phyloP scores from a whole-genome alignment of 2,329 filamentous ascomycete genomes.

The Lasiodiplodia gonubiensis region DNA sequence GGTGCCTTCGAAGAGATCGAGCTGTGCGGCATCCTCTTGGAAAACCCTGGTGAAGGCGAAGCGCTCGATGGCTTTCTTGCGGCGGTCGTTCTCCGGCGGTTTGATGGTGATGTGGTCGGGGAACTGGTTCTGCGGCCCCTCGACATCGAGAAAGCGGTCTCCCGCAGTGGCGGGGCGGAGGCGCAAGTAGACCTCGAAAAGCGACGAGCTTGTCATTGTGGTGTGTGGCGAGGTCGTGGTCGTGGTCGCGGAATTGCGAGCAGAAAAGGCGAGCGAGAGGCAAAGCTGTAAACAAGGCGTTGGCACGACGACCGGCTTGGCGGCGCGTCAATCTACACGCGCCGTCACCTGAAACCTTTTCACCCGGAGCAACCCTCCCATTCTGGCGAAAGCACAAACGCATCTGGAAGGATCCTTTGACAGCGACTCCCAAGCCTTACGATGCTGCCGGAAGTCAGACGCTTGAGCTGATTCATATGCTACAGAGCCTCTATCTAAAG shows the following conservation, averaged over 20 bases:
- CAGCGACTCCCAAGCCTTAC: neutral
- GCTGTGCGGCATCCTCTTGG: slow-evolving; percentile 80
- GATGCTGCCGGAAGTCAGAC: no score
- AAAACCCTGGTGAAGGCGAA: slow-evolving; percentile 96
- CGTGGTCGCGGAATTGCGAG: neutral
- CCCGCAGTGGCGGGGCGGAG: slow-evolving; percentile 60
- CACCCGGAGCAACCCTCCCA: neutral
- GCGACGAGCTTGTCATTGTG: slow-evolving; percentile 54
- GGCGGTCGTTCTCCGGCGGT: slow-evolving; percentile 76
- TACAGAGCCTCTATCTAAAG: no score
- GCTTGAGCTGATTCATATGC: no score
- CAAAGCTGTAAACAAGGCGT: neutral
- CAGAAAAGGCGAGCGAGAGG: neutral
- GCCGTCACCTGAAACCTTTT: neutral
- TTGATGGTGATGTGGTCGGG: slow-evolving; percentile 60
- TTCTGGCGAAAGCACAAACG: neutral
- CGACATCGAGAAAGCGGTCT: slow-evolving; percentile 81
- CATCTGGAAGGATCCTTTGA: neutral
- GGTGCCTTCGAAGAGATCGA: slow-evolving; percentile 84
- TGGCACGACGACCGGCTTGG: slow-evolving; percentile 13
- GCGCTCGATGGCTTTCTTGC: slow-evolving; percentile 86
- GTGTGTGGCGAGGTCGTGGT: slow-evolving; percentile 28
- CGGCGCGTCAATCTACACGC: neutral
- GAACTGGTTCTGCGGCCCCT: slow-evolving; percentile 52
- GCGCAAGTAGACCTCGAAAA: slow-evolving; percentile 92